Percentiles rank a stretch among this genome's conserved stretches.
These are phyloP conservation scores for Eutrema salsugineum DNA, from an alignment of 441 rosid species.

Conservation along the genomic window DNA sequence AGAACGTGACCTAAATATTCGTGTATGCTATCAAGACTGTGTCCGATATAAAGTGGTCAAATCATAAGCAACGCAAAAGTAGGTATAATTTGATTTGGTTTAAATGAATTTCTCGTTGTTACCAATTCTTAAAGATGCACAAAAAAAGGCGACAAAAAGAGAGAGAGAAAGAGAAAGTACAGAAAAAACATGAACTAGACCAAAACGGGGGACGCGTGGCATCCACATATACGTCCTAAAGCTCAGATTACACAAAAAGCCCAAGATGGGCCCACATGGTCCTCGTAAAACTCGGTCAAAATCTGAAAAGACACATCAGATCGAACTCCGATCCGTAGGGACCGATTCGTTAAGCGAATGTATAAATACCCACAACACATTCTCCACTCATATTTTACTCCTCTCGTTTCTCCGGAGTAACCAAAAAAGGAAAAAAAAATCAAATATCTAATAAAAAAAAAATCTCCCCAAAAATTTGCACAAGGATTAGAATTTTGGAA, in stretches of 20 bases:
- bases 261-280: background rate
- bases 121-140: background rate
- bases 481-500: background rate
- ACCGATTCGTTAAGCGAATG: constrained; percentile 7
- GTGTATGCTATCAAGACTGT: background rate
- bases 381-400: background rate
- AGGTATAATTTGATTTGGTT: background rate
- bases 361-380: constrained; percentile 7
- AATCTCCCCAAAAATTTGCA: background rate
- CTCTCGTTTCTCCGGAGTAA: constrained; percentile 4
- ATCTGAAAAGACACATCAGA: background rate
- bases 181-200: background rate
- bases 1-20: background rate
- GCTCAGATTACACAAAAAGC: background rate
- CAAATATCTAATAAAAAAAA: constrained; percentile 2
- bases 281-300: constrained; percentile 15
- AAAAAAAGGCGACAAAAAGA: background rate
- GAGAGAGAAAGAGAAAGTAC: too few relatives aligned
- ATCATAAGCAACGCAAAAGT: background rate
- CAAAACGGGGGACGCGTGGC: background rate
- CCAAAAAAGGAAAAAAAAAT: constrained; percentile 11
- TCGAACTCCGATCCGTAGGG: background rate
- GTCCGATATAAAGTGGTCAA: background rate
- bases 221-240: background rate
- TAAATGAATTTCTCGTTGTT: background rate